These are phyloP conservation scores for Sordaria brevicollis DNA, from an alignment of 495 filamentous ascomycete genomes.

Conservation along the genomic window DNA sequence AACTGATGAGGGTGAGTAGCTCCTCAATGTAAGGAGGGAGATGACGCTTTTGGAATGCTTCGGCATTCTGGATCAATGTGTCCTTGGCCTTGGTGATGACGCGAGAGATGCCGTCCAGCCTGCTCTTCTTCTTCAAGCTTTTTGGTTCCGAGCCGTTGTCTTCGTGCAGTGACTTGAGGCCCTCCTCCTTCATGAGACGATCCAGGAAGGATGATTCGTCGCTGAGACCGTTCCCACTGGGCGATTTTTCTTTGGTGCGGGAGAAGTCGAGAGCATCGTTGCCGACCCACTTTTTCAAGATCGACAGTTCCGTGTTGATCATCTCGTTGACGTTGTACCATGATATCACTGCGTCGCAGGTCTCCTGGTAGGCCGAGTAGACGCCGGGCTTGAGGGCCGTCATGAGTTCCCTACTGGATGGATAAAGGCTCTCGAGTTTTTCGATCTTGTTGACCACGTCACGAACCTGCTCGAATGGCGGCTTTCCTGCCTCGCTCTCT, in stretches of 20 bases:
- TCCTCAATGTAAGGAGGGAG: conserved; percentile 96
- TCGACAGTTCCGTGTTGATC: conserved; percentile 86
- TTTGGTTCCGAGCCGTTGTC: conserved; percentile 35
- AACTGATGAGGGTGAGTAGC: conserved; percentile 88
- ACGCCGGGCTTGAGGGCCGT: conserved; percentile 58
- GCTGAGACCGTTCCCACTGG: conserved; percentile 54
- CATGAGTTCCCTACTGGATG: conserved; percentile 64
- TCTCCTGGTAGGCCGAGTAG: conserved; percentile 64
- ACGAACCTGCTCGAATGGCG: conserved; percentile 73
- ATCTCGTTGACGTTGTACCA: conserved; percentile 98
- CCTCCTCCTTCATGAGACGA: conserved; percentile 96
- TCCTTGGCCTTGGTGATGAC: conserved; percentile 90
- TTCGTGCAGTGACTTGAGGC: conserved; percentile 81
- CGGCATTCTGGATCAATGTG: conserved; percentile 79
- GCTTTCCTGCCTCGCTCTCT: conserved; percentile 81
- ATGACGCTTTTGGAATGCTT: conserved; percentile 79
- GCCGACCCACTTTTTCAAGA: conserved; percentile 90
- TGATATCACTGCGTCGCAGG: conserved; percentile 76
- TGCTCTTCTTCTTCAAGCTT: conserved; percentile 52
- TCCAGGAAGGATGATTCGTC: conserved; percentile 92
- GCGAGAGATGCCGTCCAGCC: conserved; percentile 69
- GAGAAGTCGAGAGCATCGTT: conserved; percentile 91
- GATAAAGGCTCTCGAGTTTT: conserved; percentile 73
- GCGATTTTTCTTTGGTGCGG: conserved; percentile 44
- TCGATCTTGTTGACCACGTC: conserved; percentile 84